These are phyloP conservation scores for Teratosphaeria viscida DNA, from an alignment of 2,329 filamentous ascomycete species.

Conservation along the genomic window DNA sequence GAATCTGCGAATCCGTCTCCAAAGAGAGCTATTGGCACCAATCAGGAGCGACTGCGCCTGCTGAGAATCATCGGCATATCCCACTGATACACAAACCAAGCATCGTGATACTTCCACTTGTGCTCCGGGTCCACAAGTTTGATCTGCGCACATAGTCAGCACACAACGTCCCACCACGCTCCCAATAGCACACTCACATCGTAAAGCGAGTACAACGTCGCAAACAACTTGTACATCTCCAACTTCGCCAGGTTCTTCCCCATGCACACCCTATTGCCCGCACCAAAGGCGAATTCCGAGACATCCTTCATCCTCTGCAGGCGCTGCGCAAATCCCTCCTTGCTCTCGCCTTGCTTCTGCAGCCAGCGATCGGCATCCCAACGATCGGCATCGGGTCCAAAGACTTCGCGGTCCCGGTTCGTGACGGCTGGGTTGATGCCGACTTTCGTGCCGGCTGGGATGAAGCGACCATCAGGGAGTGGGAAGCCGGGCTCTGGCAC, in stretches of 20 bases:
- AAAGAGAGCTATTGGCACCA: neutral
- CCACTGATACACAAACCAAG: conserved; percentile 10
- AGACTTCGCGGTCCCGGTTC: conserved; percentile 29
- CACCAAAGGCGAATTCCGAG: conserved; percentile 18
- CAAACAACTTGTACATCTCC: conserved; percentile 17
- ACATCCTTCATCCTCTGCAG: conserved; percentile 1
- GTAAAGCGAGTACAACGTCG: conserved; percentile 2
- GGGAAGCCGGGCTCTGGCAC: conserved; percentile 17
- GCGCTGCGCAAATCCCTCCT: neutral
- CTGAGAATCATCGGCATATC: conserved; percentile 1
- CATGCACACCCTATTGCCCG: conserved; percentile 23
- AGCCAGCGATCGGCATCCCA: conserved; percentile 38
- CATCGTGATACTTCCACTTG: conserved; percentile 8
- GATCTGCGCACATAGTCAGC: neutral
- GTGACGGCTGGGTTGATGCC: conserved; percentile 34
- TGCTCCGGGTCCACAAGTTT: conserved; percentile 7
- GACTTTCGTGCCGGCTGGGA: conserved; percentile 29
- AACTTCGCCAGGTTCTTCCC: conserved; percentile 17
- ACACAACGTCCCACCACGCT: neutral
- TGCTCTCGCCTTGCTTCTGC: neutral
- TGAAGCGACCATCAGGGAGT: neutral
- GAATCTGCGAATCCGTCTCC: no score
- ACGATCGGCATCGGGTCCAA: conserved; percentile 11
- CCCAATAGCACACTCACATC: neutral
- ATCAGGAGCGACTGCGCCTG: neutral